Evolutionary conservation across 768 basidiomycete species (phyloP).

Genomic region (Holtermanniella nyarrowii): DNA sequence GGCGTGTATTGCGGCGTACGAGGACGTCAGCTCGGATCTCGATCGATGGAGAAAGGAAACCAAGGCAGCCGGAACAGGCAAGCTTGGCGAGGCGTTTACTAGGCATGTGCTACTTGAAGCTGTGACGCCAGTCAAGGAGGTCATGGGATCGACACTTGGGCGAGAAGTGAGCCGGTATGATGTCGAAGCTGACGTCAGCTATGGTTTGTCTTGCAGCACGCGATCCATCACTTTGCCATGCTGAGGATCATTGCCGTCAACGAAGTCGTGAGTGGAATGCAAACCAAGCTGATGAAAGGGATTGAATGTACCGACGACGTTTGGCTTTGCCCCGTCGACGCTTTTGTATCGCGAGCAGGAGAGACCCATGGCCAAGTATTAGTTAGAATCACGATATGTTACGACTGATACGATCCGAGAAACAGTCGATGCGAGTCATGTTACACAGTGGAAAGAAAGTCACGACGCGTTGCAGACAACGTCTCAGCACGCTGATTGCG

Average conservation of each 20-base stretch:
- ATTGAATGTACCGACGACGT: conserved; percentile 25
- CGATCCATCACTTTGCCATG: conserved; percentile 38
- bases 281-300: conserved; percentile 7
- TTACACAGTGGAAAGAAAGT: no score
- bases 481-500: no score
- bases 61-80: neutral
- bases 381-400: no score
- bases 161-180: conserved; percentile 21
- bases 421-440: no score
- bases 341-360: conserved; percentile 13
- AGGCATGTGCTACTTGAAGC: conserved; percentile 20
- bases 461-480: no score
- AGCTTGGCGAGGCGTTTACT: conserved; percentile 17
- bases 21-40: neutral
- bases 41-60: neutral
- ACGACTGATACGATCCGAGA: no score
- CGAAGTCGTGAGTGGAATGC: conserved; percentile 18
- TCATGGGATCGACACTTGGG: conserved; percentile 22
- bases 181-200: conserved; percentile 14
- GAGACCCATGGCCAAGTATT: neutral
- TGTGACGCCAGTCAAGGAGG: conserved; percentile 29
- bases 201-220: conserved; percentile 34
- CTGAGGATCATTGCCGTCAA: conserved; percentile 33
- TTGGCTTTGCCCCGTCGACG: conserved; percentile 33
- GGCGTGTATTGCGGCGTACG: neutral